These are phyloP conservation scores for Aspergillus incahuasiensis DNA, from an alignment of 495 filamentous ascomycete genomes.

Conservation along the genomic window DNA sequence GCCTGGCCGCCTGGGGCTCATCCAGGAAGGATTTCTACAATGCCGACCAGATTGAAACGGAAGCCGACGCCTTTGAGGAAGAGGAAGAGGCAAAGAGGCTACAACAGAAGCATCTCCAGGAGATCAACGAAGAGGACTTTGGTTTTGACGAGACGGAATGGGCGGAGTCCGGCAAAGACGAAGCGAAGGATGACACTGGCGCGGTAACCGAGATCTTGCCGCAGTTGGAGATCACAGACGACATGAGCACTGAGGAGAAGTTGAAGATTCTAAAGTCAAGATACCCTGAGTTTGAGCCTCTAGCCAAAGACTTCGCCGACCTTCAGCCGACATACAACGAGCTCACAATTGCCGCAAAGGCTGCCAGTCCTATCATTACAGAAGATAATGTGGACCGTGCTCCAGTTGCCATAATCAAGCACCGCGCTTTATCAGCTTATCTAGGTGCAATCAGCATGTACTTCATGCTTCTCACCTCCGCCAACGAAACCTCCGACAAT, in stretches of 20 bases:
- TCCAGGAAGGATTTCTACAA: constrained; percentile 90
- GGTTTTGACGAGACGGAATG: constrained; percentile 87
- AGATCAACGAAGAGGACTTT: constrained; percentile 86
- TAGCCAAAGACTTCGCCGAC: constrained; percentile 73
- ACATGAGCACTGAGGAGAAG: constrained; percentile 71
- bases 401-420: constrained; percentile 61
- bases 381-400: constrained; percentile 27
- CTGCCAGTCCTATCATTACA: constrained; percentile 37
- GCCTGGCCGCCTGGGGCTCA: constrained; percentile 77
- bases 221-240: constrained; percentile 71
- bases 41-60: constrained; percentile 83
- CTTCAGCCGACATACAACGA: constrained; percentile 61
- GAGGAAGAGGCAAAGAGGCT: constrained; percentile 81
- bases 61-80: constrained; percentile 87
- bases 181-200: constrained; percentile 38
- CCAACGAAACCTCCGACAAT: constrained; percentile 46
- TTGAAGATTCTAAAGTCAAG: constrained; percentile 68
- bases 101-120: constrained; percentile 81
- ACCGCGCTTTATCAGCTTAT: constrained; percentile 74
- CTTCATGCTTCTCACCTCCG: constrained; percentile 81
- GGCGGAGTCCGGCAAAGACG: constrained; percentile 48
- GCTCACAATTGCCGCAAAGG: constrained; percentile 53
- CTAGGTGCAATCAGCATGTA: constrained; percentile 85
- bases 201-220: constrained; percentile 79
- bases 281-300: constrained; percentile 87